Percentiles rank a stretch among this genome's conserved stretches.
Evolutionary conservation across 768 basidiomycete species (phyloP).

Genomic region (Tricholoma hemisulphureum): DNA sequence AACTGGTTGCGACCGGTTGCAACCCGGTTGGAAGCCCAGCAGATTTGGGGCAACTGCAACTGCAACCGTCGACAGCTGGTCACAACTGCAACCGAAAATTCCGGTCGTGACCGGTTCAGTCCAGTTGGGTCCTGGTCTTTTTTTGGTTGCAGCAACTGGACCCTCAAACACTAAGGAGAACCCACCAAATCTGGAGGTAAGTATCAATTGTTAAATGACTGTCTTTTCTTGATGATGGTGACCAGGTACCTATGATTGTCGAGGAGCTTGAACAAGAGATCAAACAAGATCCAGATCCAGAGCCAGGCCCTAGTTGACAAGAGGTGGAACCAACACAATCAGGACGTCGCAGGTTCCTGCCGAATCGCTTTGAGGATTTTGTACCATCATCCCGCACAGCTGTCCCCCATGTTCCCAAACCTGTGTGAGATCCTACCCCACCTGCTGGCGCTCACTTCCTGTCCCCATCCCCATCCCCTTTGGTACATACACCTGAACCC

Average conservation of each 20-base stretch:
- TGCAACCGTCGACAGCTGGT: no score
- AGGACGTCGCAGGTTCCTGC: not conserved
- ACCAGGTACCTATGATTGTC: not conserved
- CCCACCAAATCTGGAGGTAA: not conserved
- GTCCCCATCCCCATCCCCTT: not conserved
- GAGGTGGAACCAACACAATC: not conserved
- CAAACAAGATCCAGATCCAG: not conserved
- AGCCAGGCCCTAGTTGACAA: not conserved
- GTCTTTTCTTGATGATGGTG: not conserved
- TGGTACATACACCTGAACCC: conserved; percentile 1
- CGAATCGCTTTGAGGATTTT: not conserved
- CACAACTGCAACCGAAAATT: no score
- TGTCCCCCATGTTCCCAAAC: conserved; percentile 3
- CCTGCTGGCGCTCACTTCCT: not conserved
- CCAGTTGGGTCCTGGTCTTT: no score
- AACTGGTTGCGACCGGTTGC: no score
- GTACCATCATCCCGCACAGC: conserved; percentile 1
- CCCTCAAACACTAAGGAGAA: no score
- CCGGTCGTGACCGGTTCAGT: no score
- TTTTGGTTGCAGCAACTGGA: no score
- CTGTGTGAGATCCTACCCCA: not conserved
- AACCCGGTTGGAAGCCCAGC: no score
- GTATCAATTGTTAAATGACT: not conserved
- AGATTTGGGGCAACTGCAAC: no score
- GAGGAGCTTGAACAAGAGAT: not conserved